Percentiles rank a stretch among this genome's conserved stretches.
Evolutionary conservation across 352 stramenopile genomes (phyloP).

Genomic region (Globisporangium nunn): DNA sequence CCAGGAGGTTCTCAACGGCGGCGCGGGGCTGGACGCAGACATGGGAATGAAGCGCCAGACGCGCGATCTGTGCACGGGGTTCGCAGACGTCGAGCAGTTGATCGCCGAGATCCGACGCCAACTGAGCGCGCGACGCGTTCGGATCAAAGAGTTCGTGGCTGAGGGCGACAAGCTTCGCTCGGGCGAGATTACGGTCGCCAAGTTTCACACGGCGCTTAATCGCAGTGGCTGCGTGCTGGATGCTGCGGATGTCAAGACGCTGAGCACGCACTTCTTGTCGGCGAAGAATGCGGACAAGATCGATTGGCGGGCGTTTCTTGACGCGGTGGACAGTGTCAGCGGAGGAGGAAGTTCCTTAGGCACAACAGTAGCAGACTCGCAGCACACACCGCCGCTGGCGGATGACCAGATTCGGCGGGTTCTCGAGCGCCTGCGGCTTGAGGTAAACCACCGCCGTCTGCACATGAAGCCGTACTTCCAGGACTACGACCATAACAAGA

Average conservation of each 20-base stretch:
- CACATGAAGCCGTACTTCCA: conserved; percentile 88
- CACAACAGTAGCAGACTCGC: not conserved
- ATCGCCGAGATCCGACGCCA: conserved; percentile 58
- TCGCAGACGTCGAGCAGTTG: conserved; percentile 33
- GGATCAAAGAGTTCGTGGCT: conserved; percentile 77
- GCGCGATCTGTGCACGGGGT: conserved; percentile 18
- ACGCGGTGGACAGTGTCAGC: conserved; percentile 29
- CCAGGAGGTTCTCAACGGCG: conserved; percentile 43
- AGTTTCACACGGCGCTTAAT: conserved; percentile 83
- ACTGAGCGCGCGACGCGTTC: conserved; percentile 53
- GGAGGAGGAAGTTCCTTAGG: not conserved
- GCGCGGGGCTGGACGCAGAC: conserved; percentile 18
- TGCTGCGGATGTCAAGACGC: conserved; percentile 50
- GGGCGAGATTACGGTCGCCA: conserved; percentile 74
- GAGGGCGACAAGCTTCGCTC: conserved; percentile 77
- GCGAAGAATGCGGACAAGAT: conserved; percentile 62
- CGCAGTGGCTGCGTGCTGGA: conserved; percentile 67
- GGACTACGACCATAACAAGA: conserved; percentile 78
- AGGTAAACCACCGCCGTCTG: conserved; percentile 56
- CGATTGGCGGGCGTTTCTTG: conserved; percentile 69
- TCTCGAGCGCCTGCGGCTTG: conserved; percentile 35
- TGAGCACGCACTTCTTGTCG: conserved; percentile 61
- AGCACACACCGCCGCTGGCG: not conserved
- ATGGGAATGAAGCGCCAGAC: conserved; percentile 17
- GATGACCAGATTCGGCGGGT: conserved; percentile 16